Evolutionary conservation across 2,329 filamentous ascomycete genomes (phyloP).

Genomic region (Thelonectria olida): DNA sequence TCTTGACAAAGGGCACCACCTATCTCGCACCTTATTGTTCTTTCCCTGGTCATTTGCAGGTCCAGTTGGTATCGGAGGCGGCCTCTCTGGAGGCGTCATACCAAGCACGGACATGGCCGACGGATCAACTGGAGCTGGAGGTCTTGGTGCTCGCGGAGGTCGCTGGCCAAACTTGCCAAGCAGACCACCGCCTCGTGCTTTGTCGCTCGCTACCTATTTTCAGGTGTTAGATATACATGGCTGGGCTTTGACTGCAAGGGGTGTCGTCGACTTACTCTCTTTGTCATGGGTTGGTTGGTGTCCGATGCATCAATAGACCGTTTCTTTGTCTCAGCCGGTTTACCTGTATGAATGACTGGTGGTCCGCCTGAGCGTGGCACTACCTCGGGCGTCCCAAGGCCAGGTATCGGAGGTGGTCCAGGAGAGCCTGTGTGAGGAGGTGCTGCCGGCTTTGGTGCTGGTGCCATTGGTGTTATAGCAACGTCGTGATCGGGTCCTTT

Average conservation of each 20-base stretch:
- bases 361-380: slow-evolving; percentile 41
- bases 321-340: slow-evolving; percentile 50
- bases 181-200: slow-evolving; percentile 43
- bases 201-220: slow-evolving; percentile 43
- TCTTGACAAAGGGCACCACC: not conserved
- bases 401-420: slow-evolving; percentile 25
- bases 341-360: slow-evolving; percentile 52
- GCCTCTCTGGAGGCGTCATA: slow-evolving; percentile 56
- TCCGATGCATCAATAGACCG: slow-evolving; percentile 52
- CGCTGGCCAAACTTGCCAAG: slow-evolving; percentile 49
- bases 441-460: slow-evolving; percentile 24
- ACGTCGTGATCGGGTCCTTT: slow-evolving; percentile 26
- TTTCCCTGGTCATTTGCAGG: slow-evolving; percentile 30
- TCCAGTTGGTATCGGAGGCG: slow-evolving; percentile 43
- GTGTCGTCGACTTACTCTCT: slow-evolving; percentile 50
- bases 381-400: slow-evolving; percentile 23
- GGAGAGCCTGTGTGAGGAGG: slow-evolving; percentile 5
- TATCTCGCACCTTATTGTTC: slow-evolving; percentile 31
- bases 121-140: slow-evolving; percentile 56
- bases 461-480: slow-evolving; percentile 32
- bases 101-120: slow-evolving; percentile 63
- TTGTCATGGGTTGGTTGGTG: slow-evolving; percentile 43
- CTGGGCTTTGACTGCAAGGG: not conserved
- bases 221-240: slow-evolving; percentile 37
- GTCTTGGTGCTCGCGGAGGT: slow-evolving; percentile 38